Conservation (phyloP, 768 basidiomycete species). For the Amanita polypyramis region DNA sequence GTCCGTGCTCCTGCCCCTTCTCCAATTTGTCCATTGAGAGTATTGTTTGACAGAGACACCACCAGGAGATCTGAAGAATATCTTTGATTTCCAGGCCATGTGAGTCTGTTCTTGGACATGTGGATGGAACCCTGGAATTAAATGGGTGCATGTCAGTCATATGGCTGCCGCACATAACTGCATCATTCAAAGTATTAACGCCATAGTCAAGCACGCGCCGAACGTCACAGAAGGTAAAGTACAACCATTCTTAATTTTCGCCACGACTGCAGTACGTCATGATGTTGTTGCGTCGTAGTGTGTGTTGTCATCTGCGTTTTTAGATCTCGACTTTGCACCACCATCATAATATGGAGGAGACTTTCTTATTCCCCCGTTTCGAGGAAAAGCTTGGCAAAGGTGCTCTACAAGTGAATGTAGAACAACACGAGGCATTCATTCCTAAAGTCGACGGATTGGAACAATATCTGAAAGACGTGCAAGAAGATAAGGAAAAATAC, state of each 20-base stretch:
- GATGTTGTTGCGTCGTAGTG: neutral
- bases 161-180: slow-evolving; percentile 21
- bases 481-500: slow-evolving; percentile 46
- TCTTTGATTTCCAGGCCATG: slow-evolving; percentile 21
- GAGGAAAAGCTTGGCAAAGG: slow-evolving; percentile 18
- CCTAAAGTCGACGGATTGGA: slow-evolving; percentile 16
- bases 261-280: slow-evolving; percentile 15
- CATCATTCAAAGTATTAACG: slow-evolving; percentile 20
- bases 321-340: slow-evolving; percentile 18
- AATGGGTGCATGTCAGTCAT: slow-evolving; percentile 13
- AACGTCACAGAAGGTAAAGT: slow-evolving; percentile 15
- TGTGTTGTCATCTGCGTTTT: neutral
- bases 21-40: neutral
- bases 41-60: slow-evolving; percentile 11
- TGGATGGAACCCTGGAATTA: neutral
- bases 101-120: slow-evolving; percentile 3
- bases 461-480: slow-evolving; percentile 39
- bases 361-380: slow-evolving; percentile 15
- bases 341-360: slow-evolving; percentile 22
- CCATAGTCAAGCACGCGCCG: slow-evolving; percentile 16
- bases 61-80: slow-evolving; percentile 17
- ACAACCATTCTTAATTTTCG: slow-evolving; percentile 18
- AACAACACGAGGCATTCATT: slow-evolving; percentile 19
- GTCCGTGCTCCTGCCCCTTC: neutral
- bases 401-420: slow-evolving; percentile 15